Evolutionary conservation across 179 eudicot species (phyloP).

Genomic region (Heliamphora ciliata): DNA sequence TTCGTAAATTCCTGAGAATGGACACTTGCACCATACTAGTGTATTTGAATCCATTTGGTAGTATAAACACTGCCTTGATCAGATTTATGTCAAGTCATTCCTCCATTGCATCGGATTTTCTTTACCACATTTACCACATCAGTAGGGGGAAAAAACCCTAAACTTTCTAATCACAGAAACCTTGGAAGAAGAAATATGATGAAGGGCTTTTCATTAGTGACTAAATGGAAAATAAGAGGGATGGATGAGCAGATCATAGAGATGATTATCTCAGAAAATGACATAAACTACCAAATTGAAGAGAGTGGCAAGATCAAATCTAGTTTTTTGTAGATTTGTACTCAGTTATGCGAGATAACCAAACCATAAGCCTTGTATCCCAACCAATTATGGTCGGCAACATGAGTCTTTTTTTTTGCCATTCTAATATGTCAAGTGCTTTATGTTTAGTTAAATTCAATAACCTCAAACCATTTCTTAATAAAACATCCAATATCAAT

Average conservation of each 20-base stretch:
- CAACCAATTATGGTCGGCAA: no score
- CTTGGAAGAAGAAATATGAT: background rate
- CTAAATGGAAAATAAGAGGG: background rate
- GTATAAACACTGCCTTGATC: background rate
- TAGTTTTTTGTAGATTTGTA: background rate
- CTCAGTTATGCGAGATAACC: no score
- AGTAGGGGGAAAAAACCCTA: no score
- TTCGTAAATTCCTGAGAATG: constrained; percentile 1
- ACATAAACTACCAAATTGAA: background rate
- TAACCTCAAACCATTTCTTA: no score
- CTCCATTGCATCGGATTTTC: background rate
- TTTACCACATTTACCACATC: no score
- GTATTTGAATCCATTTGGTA: background rate
- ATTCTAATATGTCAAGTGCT: no score
- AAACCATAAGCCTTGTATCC: no score
- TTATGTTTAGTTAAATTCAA: no score
- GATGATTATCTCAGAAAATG: background rate
- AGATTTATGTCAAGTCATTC: background rate
- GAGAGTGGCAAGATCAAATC: background rate
- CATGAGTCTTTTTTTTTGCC: no score
- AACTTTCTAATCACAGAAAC: no score
- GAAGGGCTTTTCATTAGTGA: background rate
- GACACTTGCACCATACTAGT: background rate
- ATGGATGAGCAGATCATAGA: background rate
- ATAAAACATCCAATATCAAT: no score